These are phyloP conservation scores for Aureobasidium uvarum DNA, from an alignment of 2,329 filamentous ascomycete species.

Conservation along the genomic window DNA sequence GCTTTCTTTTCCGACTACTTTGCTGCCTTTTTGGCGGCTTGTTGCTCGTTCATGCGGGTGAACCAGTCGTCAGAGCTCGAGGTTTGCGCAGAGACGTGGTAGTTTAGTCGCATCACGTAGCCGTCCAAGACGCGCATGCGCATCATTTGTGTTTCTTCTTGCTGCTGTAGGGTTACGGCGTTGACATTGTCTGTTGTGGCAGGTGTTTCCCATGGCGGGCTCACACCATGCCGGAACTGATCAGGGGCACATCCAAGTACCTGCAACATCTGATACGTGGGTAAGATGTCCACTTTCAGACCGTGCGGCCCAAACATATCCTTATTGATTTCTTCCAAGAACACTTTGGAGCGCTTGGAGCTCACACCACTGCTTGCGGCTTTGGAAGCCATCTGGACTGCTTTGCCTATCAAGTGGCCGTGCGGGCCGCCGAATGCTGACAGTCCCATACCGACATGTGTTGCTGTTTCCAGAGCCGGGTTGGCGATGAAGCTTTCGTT, in stretches of 20 bases:
- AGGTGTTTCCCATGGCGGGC: not conserved
- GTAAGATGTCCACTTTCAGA: not conserved
- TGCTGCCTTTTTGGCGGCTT: slow-evolving; percentile 2
- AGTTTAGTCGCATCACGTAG: not conserved
- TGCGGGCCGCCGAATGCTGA: slow-evolving; percentile 3
- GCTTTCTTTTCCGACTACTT: not conserved
- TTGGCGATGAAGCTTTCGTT: slow-evolving; percentile 10
- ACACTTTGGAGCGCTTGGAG: slow-evolving; percentile 2
- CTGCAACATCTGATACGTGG: not conserved
- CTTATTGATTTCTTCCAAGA: slow-evolving; percentile 1
- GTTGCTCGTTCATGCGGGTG: not conserved
- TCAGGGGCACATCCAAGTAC: not conserved
- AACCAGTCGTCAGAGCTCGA: not conserved
- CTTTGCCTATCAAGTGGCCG: not conserved
- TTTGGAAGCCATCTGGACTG: not conserved
- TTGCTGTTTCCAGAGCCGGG: not conserved
- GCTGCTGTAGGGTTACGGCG: not conserved
- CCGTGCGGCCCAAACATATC: not conserved
- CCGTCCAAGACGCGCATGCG: not conserved
- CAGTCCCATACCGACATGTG: slow-evolving; percentile 2
- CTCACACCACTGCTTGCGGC: not conserved
- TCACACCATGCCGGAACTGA: not conserved
- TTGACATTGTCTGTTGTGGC: not conserved
- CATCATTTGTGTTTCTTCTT: not conserved
- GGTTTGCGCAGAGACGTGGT: not conserved